Evolutionary conservation across 1,139 yeast species (phyloP), one percentile per base, ranked within the genome.

Genomic region (Saccharomyces pastorianus): DNA sequence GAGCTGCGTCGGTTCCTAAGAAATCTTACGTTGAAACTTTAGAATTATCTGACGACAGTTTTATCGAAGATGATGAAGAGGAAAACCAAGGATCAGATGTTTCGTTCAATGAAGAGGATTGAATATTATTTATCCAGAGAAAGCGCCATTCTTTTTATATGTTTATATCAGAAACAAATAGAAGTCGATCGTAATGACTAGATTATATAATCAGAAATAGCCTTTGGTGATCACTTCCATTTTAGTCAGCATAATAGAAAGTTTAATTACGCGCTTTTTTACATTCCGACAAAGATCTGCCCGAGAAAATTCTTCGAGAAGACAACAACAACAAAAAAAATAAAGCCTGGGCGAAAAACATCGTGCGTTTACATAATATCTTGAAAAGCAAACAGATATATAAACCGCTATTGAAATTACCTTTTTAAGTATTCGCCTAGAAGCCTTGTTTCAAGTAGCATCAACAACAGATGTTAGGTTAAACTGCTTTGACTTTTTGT

Each of bases 11-110:
- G 1, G 55, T 54, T n/a, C 59, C 68, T 4, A 56, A 56, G 42
- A 62, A 59, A 47, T 59, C 64, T 2, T 61, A 65, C 46, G 54
- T 53, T 14, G 64, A 62, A 23, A 49, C 56, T n/a, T 56, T 64
- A 5, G 65, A 64, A 14, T 47, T 65, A 13, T 66, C 69, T 1
- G 71, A 64, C 49, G 66, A 64, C 48, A 63, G 68, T 50, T 66
- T 61, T 47, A 58, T 61, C 6, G 69, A 65, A n/a, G 67, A 61
- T 26, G 67, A 61, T 23, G 63, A 54, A 6, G 60, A 58, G 7
- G 62, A 53, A 6, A 64, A 60, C 4, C 61, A 55, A 20, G 64
- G 52, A 17, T 63, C 65, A 5, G 68, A 62, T 42, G 65, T 51
- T 9, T 64, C 66, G 4, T 69, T 67, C 38, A 60, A 58, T 20